phyloP scores from a whole-genome alignment of 2,329 filamentous ascomycete species.

The Rutstroemia sp. region DNA sequence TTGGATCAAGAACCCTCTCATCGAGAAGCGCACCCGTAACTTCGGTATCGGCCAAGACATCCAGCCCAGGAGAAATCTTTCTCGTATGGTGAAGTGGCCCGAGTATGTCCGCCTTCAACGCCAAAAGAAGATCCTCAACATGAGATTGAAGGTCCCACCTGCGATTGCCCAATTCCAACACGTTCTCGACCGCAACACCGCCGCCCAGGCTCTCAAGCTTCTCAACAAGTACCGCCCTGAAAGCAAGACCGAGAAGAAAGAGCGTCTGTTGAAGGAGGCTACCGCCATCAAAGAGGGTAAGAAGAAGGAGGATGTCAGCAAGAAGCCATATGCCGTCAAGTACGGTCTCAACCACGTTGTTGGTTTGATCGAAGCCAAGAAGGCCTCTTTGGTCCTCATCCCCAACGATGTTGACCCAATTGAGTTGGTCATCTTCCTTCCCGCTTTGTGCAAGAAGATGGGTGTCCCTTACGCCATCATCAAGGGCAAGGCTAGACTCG shows the following conservation, averaged over 20 bases:
- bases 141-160: conserved; percentile 97
- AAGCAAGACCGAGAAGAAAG: conserved; percentile 99
- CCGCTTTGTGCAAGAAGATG: conserved; percentile 99
- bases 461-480: conserved; percentile 98
- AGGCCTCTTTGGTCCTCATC: conserved; percentile 95
- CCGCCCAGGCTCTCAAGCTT: conserved; percentile 96
- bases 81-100: conserved; percentile 99
- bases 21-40: conserved; percentile 97
- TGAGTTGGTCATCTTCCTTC: conserved; percentile 98
- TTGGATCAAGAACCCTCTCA: conserved; percentile 77
- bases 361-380: conserved; percentile 98
- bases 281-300: conserved; percentile 97
- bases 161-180: conserved; percentile 97
- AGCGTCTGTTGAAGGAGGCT: conserved; percentile 96
- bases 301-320: conserved; percentile 99
- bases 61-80: conserved; percentile 91
- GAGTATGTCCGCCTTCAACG: conserved; percentile 93
- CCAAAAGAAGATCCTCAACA: conserved; percentile 87
- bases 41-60: conserved; percentile 98
- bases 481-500: conserved; percentile 99
- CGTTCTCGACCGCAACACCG: conserved; percentile 93
- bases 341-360: conserved; percentile 99
- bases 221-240: conserved; percentile 99
- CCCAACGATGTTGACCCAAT: conserved; percentile 99
- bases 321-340: conserved; percentile 99